Evolutionary conservation across 2,329 filamentous ascomycete genomes (phyloP).

Genomic region (Arthrobotrys conoides): DNA sequence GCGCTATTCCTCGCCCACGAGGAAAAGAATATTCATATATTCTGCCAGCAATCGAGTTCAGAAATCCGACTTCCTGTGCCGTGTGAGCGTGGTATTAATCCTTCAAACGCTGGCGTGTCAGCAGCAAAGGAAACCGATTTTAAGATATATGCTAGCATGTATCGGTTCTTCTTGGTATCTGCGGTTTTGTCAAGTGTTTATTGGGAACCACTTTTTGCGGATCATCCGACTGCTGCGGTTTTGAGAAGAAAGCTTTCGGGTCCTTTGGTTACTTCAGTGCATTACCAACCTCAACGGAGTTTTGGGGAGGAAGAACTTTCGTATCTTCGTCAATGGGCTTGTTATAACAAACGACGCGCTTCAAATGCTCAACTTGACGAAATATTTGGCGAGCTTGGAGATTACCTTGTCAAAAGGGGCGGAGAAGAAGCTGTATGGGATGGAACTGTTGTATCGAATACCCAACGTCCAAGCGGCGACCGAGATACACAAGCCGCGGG

Average conservation of each 20-base stretch:
- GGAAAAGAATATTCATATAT: constrained; percentile 25
- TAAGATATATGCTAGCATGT: constrained; percentile 48
- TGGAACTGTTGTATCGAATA: neutral
- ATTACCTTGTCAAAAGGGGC: constrained; percentile 35
- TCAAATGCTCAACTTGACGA: constrained; percentile 2
- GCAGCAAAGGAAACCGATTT: constrained; percentile 1
- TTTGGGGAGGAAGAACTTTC: constrained; percentile 7
- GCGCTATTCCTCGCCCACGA: constrained; percentile 39
- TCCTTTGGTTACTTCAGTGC: neutral
- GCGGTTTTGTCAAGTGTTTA: constrained; percentile 36
- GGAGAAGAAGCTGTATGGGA: neutral
- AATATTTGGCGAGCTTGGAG: constrained; percentile 31
- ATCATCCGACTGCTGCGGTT: neutral
- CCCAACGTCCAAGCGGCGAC: neutral
- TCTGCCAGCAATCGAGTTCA: constrained; percentile 34
- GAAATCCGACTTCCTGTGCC: neutral
- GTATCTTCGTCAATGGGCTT: constrained; percentile 43
- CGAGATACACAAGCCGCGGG: constrained; percentile 6
- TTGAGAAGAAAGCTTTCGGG: constrained; percentile 14
- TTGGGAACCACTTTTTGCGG: constrained; percentile 45
- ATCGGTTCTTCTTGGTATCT: constrained; percentile 39
- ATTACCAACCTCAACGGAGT: neutral
- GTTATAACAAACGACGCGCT: constrained; percentile 40
- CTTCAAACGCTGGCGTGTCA: neutral
- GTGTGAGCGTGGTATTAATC: neutral